Conservation (phyloP, 2,329 filamentous ascomycete genomes). For the Epichloe brachyelytri region DNA sequence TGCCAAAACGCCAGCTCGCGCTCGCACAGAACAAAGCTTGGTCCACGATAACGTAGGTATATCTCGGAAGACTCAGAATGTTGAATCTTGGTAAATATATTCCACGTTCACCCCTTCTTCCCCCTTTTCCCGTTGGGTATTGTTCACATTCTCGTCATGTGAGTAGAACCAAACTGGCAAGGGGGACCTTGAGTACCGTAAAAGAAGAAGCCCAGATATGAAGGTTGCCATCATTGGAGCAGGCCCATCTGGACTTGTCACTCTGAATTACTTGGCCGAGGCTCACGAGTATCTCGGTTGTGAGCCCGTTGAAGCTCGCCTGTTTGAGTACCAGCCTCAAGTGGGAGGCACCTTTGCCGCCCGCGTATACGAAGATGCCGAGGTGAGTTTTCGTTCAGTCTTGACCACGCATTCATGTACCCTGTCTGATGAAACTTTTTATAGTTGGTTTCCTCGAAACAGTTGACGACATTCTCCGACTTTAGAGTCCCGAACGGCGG, state of each 20-base stretch:
- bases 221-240: slow-evolving; percentile 24
- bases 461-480: slow-evolving; percentile 35
- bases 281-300: slow-evolving; percentile 18
- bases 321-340: slow-evolving; percentile 28
- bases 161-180: no score
- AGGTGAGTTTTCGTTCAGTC: slow-evolving; percentile 13
- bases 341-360: slow-evolving; percentile 31
- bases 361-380: slow-evolving; percentile 29
- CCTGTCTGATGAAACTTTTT: neutral
- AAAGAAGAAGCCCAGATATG: slow-evolving; percentile 5
- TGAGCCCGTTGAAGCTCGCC: slow-evolving; percentile 22
- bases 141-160: no score
- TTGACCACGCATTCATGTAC: neutral
- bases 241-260: slow-evolving; percentile 24
- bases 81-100: no score
- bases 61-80: no score
- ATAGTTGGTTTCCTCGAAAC: slow-evolving; percentile 32
- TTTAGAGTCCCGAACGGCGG: slow-evolving; percentile 23
- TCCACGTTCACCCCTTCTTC: no score
- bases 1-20: neutral
- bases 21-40: neutral
- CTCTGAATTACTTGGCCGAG: slow-evolving; percentile 22
- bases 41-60: neutral
- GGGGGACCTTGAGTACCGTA: no score
- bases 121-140: no score